Evolutionary conservation across 345 rosid species (phyloP).

Genomic region (Syzygium aromaticum): DNA sequence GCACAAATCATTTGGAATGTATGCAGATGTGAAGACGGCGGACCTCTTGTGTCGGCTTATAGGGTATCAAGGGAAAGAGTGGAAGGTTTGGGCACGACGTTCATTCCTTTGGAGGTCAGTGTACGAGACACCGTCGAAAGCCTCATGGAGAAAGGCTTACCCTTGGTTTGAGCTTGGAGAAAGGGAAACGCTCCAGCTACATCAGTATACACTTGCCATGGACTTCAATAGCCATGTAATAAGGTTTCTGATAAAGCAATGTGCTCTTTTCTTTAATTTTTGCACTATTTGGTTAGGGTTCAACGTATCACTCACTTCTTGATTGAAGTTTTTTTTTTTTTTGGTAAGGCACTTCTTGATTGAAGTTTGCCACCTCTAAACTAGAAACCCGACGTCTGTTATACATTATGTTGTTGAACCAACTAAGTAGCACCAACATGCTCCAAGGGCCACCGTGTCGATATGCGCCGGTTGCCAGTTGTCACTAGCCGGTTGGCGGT

Average conservation of each 20-base stretch:
- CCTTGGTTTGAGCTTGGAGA: neutral
- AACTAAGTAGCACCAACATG: no score
- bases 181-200: neutral
- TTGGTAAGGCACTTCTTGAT: neutral
- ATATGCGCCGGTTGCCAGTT: no score
- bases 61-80: neutral
- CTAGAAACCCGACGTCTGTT: neutral
- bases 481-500: no score
- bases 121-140: conserved; percentile 4
- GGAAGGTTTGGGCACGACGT: conserved; percentile 6
- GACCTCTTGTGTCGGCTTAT: conserved; percentile 4
- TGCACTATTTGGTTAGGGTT: neutral
- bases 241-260: neutral
- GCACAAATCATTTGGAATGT: neutral
- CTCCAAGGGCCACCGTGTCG: no score
- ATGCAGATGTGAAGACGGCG: conserved; percentile 23
- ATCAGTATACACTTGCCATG: neutral
- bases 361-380: neutral
- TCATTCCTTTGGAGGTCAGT: conserved; percentile 8
- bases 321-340: neutral
- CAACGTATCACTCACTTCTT: neutral
- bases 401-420: neutral
- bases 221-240: neutral
- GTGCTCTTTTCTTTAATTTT: neutral
- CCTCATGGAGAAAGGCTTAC: neutral